Percentiles rank a stretch among this genome's conserved stretches.
These are phyloP conservation scores for Penicillium polonicum DNA, from an alignment of 2,329 filamentous ascomycete genomes.

Conservation along the genomic window DNA sequence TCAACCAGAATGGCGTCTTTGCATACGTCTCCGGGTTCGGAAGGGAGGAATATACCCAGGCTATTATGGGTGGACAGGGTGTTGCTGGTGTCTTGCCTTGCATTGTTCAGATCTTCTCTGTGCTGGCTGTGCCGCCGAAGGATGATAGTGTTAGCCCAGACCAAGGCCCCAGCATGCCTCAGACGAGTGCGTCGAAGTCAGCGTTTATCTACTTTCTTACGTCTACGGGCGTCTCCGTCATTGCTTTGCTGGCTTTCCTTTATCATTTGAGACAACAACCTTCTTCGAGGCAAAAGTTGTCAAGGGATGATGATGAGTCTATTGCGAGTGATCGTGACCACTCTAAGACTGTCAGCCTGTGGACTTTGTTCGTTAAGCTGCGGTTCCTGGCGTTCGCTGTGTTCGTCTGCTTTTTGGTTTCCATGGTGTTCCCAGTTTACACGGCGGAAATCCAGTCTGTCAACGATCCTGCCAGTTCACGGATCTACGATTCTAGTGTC, in stretches of 20 bases:
- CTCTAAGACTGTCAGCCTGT: conserved; percentile 57
- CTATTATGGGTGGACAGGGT: conserved; percentile 92
- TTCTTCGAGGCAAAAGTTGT: conserved; percentile 1
- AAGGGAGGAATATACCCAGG: conserved; percentile 85
- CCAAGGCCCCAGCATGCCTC: conserved; percentile 32
- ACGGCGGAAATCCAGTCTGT: conserved; percentile 66
- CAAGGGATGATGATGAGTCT: conserved; percentile 16
- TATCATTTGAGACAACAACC: conserved; percentile 62
- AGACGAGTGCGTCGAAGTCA: conserved; percentile 60
- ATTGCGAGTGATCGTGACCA: conserved; percentile 16
- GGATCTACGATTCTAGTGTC: conserved; percentile 66
- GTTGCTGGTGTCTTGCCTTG: conserved; percentile 88
- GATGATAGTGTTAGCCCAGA: conserved; percentile 34
- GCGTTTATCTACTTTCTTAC: conserved; percentile 92
- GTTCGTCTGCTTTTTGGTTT: conserved; percentile 75
- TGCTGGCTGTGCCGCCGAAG: conserved; percentile 62
- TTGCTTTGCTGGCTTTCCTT: conserved; percentile 70
- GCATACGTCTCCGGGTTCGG: conserved; percentile 86
- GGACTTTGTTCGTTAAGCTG: conserved; percentile 71
- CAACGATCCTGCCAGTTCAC: conserved; percentile 38
- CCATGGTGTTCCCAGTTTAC: conserved; percentile 95
- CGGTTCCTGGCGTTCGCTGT: conserved; percentile 74
- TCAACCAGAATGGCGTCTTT: conserved; percentile 92
- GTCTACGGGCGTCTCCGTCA: conserved; percentile 71
- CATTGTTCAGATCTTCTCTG: conserved; percentile 80